phyloP scores from a whole-genome alignment of 257 asterid species.

The Ophiorrhiza pumila region DNA sequence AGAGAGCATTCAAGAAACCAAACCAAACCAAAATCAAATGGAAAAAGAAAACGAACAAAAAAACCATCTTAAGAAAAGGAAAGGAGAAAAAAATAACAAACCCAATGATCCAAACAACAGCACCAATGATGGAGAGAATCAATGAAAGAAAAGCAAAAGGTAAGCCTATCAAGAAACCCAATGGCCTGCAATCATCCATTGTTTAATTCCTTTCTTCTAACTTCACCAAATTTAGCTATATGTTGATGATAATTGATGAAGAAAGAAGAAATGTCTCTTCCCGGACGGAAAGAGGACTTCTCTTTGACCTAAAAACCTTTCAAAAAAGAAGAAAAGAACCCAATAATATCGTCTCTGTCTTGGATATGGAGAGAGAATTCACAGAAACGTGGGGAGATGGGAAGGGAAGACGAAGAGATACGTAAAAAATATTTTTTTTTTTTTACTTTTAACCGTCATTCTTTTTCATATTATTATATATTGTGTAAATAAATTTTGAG shows the following conservation, averaged over 20 bases:
- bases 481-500: too few species aligned
- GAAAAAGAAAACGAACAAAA: too few species aligned
- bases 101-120: constrained; percentile 54
- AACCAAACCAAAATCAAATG: not conserved
- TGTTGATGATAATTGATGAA: not conserved
- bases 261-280: not conserved
- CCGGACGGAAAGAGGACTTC: not conserved
- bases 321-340: not conserved
- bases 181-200: constrained; percentile 47
- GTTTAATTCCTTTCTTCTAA: not conserved
- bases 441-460: constrained; percentile 9
- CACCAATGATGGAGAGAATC: constrained; percentile 48
- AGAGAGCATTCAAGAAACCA: not conserved
- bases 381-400: not conserved
- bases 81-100: constrained; percentile 11
- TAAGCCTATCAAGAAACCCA: constrained; percentile 58
- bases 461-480: too few species aligned
- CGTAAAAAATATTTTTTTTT: too few species aligned
- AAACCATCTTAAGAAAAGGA: not conserved
- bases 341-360: too few species aligned
- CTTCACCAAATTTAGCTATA: not conserved
- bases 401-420: not conserved
- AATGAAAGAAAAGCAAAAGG: constrained; percentile 51
- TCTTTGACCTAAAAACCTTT: not conserved
- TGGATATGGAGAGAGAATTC: not conserved